Conservation (phyloP, 1,284 basidiomycete species). For the Vanrija pseudolonga region DNA sequence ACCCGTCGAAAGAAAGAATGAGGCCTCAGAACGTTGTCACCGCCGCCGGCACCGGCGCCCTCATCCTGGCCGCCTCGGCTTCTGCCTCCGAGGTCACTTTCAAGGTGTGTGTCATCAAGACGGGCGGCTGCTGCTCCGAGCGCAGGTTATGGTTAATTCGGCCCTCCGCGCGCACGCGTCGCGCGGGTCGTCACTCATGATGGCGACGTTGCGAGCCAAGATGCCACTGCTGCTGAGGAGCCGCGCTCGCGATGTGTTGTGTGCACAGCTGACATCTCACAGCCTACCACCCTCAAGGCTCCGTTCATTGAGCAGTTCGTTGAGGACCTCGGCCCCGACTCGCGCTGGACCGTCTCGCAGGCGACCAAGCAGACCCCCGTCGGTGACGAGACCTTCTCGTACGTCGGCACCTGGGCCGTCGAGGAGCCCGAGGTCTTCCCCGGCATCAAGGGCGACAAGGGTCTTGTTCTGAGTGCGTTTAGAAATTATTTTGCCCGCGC, state of each 20-base stretch:
- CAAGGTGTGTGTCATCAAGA: conserved; percentile 31
- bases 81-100: conserved; percentile 37
- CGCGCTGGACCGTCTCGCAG: conserved; percentile 92
- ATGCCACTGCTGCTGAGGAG: no score
- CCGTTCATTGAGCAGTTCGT: conserved; percentile 98
- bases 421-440: conserved; percentile 77
- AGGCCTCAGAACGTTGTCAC: conserved; percentile 42
- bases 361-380: conserved; percentile 96
- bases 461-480: conserved; percentile 70
- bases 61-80: conserved; percentile 36
- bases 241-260: no score
- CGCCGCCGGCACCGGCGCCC: conserved; percentile 41
- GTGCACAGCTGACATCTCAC: conserved; percentile 12
- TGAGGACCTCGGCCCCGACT: conserved; percentile 58
- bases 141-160: no score
- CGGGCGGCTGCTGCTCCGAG: no score
- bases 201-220: not conserved
- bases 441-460: conserved; percentile 72
- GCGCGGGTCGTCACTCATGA: not conserved
- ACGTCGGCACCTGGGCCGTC: conserved; percentile 95
- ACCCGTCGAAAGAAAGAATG: conserved; percentile 30
- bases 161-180: not conserved
- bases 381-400: conserved; percentile 89
- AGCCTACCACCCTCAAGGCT: conserved; percentile 81
- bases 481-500: not conserved